A percentile compares a stretch with the other conserved stretches of the same genome.
Conservation (phyloP, 441 rosid species). For the Eutrema salsugineum region DNA sequence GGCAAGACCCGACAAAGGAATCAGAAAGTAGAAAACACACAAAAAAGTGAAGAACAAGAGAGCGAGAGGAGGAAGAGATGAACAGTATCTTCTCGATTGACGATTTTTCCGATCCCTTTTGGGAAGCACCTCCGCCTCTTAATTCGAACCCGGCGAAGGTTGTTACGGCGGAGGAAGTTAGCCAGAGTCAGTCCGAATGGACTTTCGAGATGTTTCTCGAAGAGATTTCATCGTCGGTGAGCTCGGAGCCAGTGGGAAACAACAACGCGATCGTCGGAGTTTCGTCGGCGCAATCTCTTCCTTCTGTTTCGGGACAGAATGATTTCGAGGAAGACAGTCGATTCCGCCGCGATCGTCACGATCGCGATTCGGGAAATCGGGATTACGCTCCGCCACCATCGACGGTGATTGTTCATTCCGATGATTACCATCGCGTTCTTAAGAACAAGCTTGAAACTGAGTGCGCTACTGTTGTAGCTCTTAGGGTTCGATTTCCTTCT, state of each 20-base stretch:
- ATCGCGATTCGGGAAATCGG: not conserved
- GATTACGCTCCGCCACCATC: constrained; percentile 24
- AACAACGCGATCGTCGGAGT: constrained; percentile 36
- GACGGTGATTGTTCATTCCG: constrained; percentile 35
- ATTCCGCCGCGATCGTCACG: constrained; percentile 15
- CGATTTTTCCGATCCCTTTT: constrained; percentile 72
- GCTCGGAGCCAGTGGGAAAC: constrained; percentile 34
- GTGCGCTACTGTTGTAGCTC: constrained; percentile 67
- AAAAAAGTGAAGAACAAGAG: not conserved
- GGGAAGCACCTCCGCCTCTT: constrained; percentile 40
- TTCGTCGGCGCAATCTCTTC: constrained; percentile 30
- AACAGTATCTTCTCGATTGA: constrained; percentile 56
- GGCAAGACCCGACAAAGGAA: constrained; percentile 23
- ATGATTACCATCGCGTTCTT: constrained; percentile 53
- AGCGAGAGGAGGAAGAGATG: constrained; percentile 33
- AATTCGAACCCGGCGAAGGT: constrained; percentile 17
- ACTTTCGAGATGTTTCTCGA: constrained; percentile 59
- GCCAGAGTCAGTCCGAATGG: constrained; percentile 64
- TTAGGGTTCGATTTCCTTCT: constrained; percentile 38
- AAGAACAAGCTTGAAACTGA: constrained; percentile 63
- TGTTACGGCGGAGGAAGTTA: constrained; percentile 31
- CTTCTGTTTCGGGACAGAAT: constrained; percentile 40
- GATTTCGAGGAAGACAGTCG: constrained; percentile 32
- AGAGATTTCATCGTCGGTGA: constrained; percentile 40
- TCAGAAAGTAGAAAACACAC: not conserved